Evolutionary conservation across 805 yeast species (phyloP).

Genomic region (Starmerella bacillaris): DNA sequence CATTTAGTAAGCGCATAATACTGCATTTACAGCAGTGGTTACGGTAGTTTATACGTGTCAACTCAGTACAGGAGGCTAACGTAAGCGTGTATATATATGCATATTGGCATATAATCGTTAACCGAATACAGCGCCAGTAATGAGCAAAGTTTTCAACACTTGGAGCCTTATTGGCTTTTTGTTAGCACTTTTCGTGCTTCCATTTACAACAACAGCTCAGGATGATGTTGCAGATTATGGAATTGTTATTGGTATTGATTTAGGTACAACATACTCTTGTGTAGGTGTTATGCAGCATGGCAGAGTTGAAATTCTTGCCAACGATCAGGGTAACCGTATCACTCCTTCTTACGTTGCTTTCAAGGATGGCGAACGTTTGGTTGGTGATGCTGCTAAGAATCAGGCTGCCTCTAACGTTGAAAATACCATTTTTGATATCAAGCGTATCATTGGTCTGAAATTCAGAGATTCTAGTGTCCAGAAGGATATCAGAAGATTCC

Average conservation of each 20-base stretch:
- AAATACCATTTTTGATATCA: constrained; percentile 79
- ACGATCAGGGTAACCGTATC: constrained; percentile 94
- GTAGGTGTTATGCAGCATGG: constrained; percentile 77
- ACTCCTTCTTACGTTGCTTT: constrained; percentile 92
- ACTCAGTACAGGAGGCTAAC: background rate
- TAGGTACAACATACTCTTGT: constrained; percentile 96
- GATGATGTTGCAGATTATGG: constrained; percentile 26
- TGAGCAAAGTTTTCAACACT: constrained; percentile 16
- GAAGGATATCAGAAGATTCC: constrained; percentile 66
- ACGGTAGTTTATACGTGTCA: background rate
- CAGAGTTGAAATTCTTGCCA: constrained; percentile 80
- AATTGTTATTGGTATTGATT: constrained; percentile 75
- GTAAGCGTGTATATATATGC: constrained; percentile 1
- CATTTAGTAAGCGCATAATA: background rate
- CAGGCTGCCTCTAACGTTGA: constrained; percentile 79
- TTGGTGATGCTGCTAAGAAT: constrained; percentile 93
- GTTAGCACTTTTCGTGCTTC: constrained; percentile 22
- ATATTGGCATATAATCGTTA: background rate
- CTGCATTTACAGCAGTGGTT: background rate
- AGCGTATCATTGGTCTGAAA: constrained; percentile 77
- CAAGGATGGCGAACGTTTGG: constrained; percentile 77
- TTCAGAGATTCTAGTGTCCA: constrained; percentile 62
- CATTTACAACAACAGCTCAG: constrained; percentile 20
- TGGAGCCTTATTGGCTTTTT: constrained; percentile 24
- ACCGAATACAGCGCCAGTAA: constrained; percentile 2